Evolutionary conservation across 163 green algal genomes (phyloP), one percentile per base, ranked within the genome.

Genomic region (Prototheca cutis): DNA sequence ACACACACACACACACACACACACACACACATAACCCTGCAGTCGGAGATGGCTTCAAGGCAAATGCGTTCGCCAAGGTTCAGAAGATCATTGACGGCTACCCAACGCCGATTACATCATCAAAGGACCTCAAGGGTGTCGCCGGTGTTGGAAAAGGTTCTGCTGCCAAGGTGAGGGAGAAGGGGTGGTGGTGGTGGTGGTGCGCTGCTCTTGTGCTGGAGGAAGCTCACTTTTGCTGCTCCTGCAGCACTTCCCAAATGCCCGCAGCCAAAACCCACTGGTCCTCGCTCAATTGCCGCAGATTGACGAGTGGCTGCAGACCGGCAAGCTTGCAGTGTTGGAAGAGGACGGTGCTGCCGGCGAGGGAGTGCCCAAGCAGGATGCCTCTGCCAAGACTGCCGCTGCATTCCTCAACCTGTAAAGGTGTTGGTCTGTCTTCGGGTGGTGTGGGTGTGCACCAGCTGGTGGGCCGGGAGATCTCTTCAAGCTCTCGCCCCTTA

Each of bases 141-240:
- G 59, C 66, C 54, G 83, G 83, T 40, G 63, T 91, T 0, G 83
- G 83, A 49, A 84, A 84, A 42, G 68, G 64, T 25, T 75, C 55
- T 29, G 23, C 72, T 19, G 67, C 53, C 5, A 75, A 77, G 62
- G 69, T 79, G 17, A 45, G 36, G 13, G 13, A 15, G 36, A n/a
- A n/a, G n/a, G n/a, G n/a, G n/a, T 51, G 48, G 62, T 21, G 29
- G 28, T 13, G 6, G 28, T 25, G 31, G 39, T 55, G 48, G 23
- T 29, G 30, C 1, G 39, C 52, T 48, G 15, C 4, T 55, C 10
- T 13, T 28, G 10, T 30, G 6, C 3, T 21, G 33, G 31, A 28
- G 19, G 40, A 8, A 19, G 19, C 49, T 13, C 36, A n/a, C 17
- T 23, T 29, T 4, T 23, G 32, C 24, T 62, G 29, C 49, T 57